phyloP scores from a whole-genome alignment of 257 asterid genomes.

The Ajuga chamaepitys region DNA sequence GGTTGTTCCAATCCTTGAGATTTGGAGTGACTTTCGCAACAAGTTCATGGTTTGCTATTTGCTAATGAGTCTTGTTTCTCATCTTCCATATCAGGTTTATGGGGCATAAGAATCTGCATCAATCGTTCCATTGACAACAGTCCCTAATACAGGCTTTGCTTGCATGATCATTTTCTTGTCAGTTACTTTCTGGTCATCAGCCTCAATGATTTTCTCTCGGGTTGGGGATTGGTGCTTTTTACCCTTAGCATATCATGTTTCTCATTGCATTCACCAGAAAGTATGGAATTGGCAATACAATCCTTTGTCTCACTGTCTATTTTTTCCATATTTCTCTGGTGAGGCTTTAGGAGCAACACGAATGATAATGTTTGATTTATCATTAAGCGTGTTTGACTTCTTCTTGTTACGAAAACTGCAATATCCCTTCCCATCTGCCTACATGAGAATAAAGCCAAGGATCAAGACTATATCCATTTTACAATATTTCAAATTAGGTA shows the following conservation, averaged over 20 bases:
- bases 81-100: slow-evolving; percentile 26
- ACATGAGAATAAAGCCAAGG: background rate
- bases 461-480: background rate
- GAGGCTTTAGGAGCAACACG: slow-evolving; percentile 17
- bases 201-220: slow-evolving; percentile 38
- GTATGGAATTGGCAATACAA: slow-evolving; percentile 20
- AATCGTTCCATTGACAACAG: slow-evolving; percentile 29
- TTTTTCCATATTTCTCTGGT: slow-evolving; percentile 19
- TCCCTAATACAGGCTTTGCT: slow-evolving; percentile 37
- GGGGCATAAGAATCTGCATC: slow-evolving; percentile 23
- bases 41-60: too few relatives aligned
- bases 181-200: slow-evolving; percentile 40
- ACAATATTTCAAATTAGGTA: background rate
- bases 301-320: slow-evolving; percentile 14
- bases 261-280: slow-evolving; percentile 31
- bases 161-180: slow-evolving; percentile 40
- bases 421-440: slow-evolving; percentile 37
- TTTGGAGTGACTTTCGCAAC: too few relatives aligned
- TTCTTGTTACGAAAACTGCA: slow-evolving; percentile 18
- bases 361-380: slow-evolving; percentile 11
- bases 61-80: slow-evolving; percentile 22
- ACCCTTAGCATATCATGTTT: slow-evolving; percentile 51
- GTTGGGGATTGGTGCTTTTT: slow-evolving; percentile 47
- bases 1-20: too few relatives aligned
- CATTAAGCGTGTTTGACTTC: slow-evolving; percentile 16